Percentiles rank a stretch among this genome's conserved stretches.
These are phyloP conservation scores for Rhizopogon vinicolor DNA, from an alignment of 768 basidiomycete species.

Conservation along the genomic window DNA sequence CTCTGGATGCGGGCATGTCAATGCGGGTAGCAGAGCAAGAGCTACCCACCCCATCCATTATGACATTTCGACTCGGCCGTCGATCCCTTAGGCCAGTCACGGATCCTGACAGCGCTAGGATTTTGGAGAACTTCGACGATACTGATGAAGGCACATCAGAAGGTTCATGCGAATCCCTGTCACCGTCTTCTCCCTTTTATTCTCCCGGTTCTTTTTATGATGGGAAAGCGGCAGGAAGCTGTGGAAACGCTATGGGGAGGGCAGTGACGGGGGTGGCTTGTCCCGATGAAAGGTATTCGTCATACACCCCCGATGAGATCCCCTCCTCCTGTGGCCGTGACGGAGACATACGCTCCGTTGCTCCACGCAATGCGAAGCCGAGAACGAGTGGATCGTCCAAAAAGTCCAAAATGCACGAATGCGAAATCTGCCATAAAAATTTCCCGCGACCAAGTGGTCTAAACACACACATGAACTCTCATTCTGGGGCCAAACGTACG, in stretches of 20 bases:
- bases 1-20: background rate
- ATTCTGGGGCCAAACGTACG: slow-evolving; percentile 48
- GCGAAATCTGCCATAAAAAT: slow-evolving; percentile 36
- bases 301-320: background rate
- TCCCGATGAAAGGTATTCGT: background rate
- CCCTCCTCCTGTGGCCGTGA: slow-evolving; percentile 8
- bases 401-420: slow-evolving; percentile 48
- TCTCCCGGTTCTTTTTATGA: slow-evolving; percentile 4
- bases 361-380: background rate
- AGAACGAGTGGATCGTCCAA: slow-evolving; percentile 15
- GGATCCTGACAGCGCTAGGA: slow-evolving; percentile 21
- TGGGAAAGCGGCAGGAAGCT: slow-evolving; percentile 15
- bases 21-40: background rate
- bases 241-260: slow-evolving; percentile 7
- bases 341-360: background rate
- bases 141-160: slow-evolving; percentile 12
- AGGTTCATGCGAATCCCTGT: slow-evolving; percentile 3
- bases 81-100: slow-evolving; percentile 18
- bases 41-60: slow-evolving; percentile 12
- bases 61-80: slow-evolving; percentile 27
- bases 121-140: slow-evolving; percentile 14
- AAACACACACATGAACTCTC: slow-evolving; percentile 50
- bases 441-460: slow-evolving; percentile 50
- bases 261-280: background rate
- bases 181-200: background rate